A percentile compares a stretch with the other conserved stretches of the same genome.
Evolutionary conservation across 805 yeast genomes (phyloP).

Genomic region (Diddensiella santjacobensis): DNA sequence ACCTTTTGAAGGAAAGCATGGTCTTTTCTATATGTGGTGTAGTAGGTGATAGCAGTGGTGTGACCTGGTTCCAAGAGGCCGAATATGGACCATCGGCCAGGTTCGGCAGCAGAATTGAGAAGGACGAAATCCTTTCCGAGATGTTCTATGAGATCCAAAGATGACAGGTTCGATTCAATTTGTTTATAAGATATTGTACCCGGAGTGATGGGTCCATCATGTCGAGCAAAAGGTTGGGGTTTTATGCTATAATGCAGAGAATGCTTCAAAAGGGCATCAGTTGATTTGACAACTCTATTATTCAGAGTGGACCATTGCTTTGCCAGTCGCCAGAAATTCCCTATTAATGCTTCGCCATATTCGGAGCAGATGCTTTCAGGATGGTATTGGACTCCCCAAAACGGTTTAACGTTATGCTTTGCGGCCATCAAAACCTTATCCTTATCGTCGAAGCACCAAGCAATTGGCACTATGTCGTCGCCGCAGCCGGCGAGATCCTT

Average conservation of each 20-base stretch:
- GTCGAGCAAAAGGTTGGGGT: constrained; percentile 20
- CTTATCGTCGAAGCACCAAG: constrained; percentile 42
- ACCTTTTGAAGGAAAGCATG: constrained; percentile 14
- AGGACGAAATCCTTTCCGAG: constrained; percentile 50
- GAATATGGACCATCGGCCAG: constrained; percentile 86
- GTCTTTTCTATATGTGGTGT: constrained; percentile 16
- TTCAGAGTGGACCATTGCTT: constrained; percentile 30
- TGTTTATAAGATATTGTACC: background rate
- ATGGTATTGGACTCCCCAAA: constrained; percentile 94
- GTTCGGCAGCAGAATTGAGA: constrained; percentile 73
- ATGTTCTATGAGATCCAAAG: constrained; percentile 44
- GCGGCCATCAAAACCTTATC: constrained; percentile 78
- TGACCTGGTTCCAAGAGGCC: constrained; percentile 44
- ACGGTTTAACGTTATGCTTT: constrained; percentile 55
- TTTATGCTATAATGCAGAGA: constrained; percentile 20
- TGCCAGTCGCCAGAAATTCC: constrained; percentile 59
- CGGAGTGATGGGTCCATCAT: background rate
- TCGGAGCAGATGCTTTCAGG: constrained; percentile 91
- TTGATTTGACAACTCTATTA: constrained; percentile 4
- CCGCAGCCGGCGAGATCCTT: constrained; percentile 10
- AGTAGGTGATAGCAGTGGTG: constrained; percentile 22
- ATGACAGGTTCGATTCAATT: constrained; percentile 3
- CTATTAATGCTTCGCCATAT: constrained; percentile 55
- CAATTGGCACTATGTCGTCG: constrained; percentile 24
- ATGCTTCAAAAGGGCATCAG: background rate